Evolutionary conservation across 306 rosid species (phyloP), one percentile per base, ranked within the genome.

Genomic region (Ormosia semicastrata): DNA sequence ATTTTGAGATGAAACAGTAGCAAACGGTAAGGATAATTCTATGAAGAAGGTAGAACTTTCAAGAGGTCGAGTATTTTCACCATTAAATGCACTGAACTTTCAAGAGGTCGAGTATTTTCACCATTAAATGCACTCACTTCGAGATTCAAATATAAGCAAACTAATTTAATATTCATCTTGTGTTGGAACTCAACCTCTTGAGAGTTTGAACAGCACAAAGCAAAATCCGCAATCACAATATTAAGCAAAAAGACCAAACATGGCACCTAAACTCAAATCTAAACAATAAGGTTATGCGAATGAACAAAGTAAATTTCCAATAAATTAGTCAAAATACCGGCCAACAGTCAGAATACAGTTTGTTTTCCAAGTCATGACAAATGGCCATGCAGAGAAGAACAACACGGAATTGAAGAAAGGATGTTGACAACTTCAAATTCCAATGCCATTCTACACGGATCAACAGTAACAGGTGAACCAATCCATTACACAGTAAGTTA

Each of bases 291-390:
- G 78, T 68, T 62, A 50, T 73, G 73, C 77, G 41, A 77, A 81
- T 65, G 78, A 86, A 81, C 86, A 77, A 84, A 78, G 84, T 77
- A 74, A 83, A 73, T 83, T 69, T 80, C 64, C 83, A 72, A 75
- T 75, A 71, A 84, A 53, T 74, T 49, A 75, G 80, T 84, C 88
- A 86, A 84, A 84, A 86, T 81, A 82, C 84, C 66, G 70, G 84
- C 85, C 86, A 83, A 77, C 88, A 81, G 81, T 86, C 85, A 82
- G 82, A 89, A 89, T 82, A 92, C 93, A 87, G 82, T 81, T 66
- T 80, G 86, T 67, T 84, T 67, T 73, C 81, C 83, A 62, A 69
- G 88, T 81, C 85, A 77, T 75, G 84, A 75, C 85, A 89, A 87
- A 73, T 52, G 75, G 82, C 83, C 85, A 81, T 75, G 83, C 67